Percentiles rank a stretch among this genome's conserved stretches.
Conservation (phyloP, 176 grass and related monocot species). For the Hyparrhenia diplandra region DNA sequence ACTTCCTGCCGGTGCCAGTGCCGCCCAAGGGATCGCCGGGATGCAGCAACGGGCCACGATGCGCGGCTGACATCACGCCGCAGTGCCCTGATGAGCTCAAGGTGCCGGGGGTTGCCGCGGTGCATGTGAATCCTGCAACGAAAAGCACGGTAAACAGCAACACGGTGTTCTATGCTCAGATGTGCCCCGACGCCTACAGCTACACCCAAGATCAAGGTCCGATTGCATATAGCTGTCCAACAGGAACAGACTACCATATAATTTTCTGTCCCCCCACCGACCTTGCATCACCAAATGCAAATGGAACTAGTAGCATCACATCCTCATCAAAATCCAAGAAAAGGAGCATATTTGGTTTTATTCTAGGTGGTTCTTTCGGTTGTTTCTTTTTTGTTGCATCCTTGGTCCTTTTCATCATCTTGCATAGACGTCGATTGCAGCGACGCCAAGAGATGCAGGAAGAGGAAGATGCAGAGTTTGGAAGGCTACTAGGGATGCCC, state of each 20-base stretch:
- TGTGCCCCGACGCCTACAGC: conserved; percentile 33
- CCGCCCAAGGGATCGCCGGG: neutral
- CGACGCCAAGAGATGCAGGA: neutral
- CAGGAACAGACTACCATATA: conserved; percentile 28
- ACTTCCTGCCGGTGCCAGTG: conserved; percentile 33
- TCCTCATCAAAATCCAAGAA: too few relatives aligned
- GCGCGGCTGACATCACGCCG: neutral
- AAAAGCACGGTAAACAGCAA: neutral
- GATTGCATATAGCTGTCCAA: neutral
- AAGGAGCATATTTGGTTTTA: too few relatives aligned
- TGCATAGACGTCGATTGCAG: neutral
- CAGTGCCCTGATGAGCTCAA: neutral
- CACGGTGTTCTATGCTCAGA: neutral
- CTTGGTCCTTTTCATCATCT: neutral
- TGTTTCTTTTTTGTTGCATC: too few relatives aligned
- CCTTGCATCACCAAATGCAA: neutral
- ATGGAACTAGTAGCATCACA: too few relatives aligned
- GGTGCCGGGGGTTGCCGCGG: conserved; percentile 18
- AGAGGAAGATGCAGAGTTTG: neutral
- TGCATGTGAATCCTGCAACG: conserved; percentile 22
- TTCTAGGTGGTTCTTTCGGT: too few relatives aligned
- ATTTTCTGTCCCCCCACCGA: conserved; percentile 22
- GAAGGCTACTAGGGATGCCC: neutral
- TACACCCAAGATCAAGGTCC: neutral
- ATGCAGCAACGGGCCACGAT: neutral